Evolutionary conservation across 352 stramenopile genomes (phyloP).

Genomic region (Phytopythium kandeliae): DNA sequence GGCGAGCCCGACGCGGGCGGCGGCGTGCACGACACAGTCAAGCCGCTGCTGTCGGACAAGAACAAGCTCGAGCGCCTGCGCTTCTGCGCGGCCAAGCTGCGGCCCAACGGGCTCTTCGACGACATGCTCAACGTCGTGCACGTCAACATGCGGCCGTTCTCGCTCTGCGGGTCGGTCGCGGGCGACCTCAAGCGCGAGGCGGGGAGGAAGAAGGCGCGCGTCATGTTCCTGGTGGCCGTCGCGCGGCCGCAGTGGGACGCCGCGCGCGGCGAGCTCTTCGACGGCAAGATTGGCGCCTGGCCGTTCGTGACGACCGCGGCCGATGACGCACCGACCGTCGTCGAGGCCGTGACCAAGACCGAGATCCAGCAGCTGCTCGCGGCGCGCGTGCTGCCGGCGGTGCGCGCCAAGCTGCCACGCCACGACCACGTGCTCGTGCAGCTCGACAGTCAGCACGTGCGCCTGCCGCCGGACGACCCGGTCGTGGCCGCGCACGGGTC

Average conservation of each 20-base stretch:
- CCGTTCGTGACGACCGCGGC: constrained; percentile 13
- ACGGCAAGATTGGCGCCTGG: constrained; percentile 39
- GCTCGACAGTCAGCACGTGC: constrained; percentile 34
- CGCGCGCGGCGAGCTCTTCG: constrained; percentile 21
- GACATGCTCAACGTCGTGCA: constrained; percentile 38
- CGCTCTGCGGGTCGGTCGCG: constrained; percentile 7
- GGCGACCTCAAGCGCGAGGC: constrained; percentile 8
- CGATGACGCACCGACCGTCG: constrained; percentile 8
- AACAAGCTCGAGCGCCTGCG: constrained; percentile 30
- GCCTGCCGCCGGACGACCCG: constrained; percentile 22
- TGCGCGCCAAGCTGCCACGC: constrained; percentile 27
- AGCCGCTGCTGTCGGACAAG: constrained; percentile 26
- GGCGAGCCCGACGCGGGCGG: constrained; percentile 1
- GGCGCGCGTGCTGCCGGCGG: constrained; percentile 26
- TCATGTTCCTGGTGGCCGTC: constrained; percentile 36
- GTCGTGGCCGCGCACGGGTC: constrained; percentile 22
- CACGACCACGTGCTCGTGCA: constrained; percentile 22
- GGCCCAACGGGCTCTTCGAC: constrained; percentile 28
- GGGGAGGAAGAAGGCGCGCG: constrained; percentile 22
- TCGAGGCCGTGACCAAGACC: constrained; percentile 23
- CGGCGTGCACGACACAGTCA: constrained; percentile 23
- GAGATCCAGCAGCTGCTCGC: constrained; percentile 31
- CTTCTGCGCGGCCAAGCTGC: constrained; percentile 28
- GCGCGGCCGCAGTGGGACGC: constrained; percentile 33
- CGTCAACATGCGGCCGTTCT: constrained; percentile 36